phyloP scores from a whole-genome alignment of 2,329 filamentous ascomycete species.

The Paecilomyces niveus region DNA sequence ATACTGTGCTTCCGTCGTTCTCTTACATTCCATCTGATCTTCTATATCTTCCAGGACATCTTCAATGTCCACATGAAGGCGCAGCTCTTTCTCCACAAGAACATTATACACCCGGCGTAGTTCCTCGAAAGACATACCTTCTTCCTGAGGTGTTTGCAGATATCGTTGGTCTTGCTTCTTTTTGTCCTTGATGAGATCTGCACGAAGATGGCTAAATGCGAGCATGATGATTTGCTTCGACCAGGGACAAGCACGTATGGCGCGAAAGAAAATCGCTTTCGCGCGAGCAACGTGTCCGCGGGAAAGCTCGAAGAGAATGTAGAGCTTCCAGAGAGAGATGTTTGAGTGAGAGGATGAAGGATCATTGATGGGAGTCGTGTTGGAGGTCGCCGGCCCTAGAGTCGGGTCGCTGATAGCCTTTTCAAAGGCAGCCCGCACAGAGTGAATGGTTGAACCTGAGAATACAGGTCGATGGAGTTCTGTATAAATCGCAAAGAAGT shows the following conservation, averaged over 20 bases:
- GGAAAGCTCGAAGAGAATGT: conserved; percentile 43
- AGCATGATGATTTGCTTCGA: conserved; percentile 53
- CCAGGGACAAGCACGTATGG: conserved; percentile 55
- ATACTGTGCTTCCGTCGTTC: conserved; percentile 1
- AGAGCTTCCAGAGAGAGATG: conserved; percentile 46
- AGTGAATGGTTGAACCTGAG: conserved; percentile 43
- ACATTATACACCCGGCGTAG: conserved; percentile 48
- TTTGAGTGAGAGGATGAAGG: conserved; percentile 22
- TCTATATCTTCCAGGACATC: conserved; percentile 31
- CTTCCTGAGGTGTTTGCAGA: background rate
- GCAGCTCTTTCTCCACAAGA: conserved; percentile 55
- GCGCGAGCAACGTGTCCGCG: conserved; percentile 33
- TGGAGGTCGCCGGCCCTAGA: conserved; percentile 5
- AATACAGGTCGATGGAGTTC: conserved; percentile 43
- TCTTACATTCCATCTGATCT: conserved; percentile 9
- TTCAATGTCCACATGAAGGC: conserved; percentile 51
- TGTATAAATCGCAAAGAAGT: conserved; percentile 49
- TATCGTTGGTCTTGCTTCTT: background rate
- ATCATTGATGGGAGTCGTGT: conserved; percentile 1
- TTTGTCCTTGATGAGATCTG: conserved; percentile 9
- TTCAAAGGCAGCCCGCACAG: conserved; percentile 50
- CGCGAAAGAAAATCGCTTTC: conserved; percentile 50
- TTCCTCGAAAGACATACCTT: conserved; percentile 40
- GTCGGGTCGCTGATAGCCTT: conserved; percentile 37
- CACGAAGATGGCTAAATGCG: conserved; percentile 44